phyloP scores from a whole-genome alignment of 2,329 filamentous ascomycete genomes.

The Colletotrichum tropicicola region DNA sequence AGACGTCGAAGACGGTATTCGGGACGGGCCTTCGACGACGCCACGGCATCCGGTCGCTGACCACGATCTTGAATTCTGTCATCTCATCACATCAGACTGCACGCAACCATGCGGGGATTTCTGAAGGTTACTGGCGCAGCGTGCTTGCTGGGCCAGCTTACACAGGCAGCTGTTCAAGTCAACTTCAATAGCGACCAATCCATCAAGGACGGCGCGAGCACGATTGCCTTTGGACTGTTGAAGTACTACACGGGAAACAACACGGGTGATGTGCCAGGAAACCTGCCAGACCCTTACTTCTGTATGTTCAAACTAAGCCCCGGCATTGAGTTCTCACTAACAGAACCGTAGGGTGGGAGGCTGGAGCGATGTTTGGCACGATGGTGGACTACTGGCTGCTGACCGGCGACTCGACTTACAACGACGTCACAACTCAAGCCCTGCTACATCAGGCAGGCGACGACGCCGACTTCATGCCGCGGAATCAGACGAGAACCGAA shows the following conservation, averaged over 20 bases:
- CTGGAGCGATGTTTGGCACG: conserved; percentile 75
- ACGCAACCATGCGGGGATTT: conserved; percentile 8
- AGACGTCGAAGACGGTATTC: background rate
- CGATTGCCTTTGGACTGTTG: conserved; percentile 47
- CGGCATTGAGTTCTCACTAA: conserved; percentile 57
- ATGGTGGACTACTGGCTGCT: conserved; percentile 78
- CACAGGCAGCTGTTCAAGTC: conserved; percentile 11
- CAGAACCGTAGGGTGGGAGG: conserved; percentile 71
- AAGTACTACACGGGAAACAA: conserved; percentile 62
- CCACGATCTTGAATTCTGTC: background rate
- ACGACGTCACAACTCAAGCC: conserved; percentile 65
- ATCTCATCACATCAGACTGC: background rate
- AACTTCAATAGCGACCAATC: conserved; percentile 24
- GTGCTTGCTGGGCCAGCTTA: conserved; percentile 21
- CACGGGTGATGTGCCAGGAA: conserved; percentile 66
- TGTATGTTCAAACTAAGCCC: conserved; percentile 61
- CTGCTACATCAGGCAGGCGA: conserved; percentile 68
- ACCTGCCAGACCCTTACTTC: conserved; percentile 69
- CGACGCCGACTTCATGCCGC: conserved; percentile 71
- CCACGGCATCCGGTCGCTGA: background rate
- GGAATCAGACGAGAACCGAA: conserved; percentile 67
- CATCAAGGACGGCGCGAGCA: conserved; percentile 50
- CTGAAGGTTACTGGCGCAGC: conserved; percentile 18
- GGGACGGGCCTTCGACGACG: background rate
- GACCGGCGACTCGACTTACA: conserved; percentile 74